phyloP scores from a whole-genome alignment of 2,329 filamentous ascomycete genomes.

The Colletotrichum falcatum region DNA sequence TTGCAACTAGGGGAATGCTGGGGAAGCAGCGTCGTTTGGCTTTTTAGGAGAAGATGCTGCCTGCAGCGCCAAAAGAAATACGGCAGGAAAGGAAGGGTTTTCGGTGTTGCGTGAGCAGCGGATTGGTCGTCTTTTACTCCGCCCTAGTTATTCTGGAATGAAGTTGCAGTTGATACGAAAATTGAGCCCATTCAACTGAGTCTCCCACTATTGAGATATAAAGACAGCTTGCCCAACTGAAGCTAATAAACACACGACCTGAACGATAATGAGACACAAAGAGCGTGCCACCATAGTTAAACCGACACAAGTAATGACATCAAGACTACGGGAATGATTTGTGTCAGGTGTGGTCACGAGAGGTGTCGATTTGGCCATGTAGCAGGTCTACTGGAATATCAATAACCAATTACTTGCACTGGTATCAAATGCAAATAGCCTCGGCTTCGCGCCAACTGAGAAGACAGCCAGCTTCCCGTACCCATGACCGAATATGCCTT shows the following conservation, averaged over 20 bases:
- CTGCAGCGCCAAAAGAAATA: too few species aligned
- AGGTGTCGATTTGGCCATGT: background rate
- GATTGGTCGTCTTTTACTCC: background rate
- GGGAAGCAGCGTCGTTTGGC: background rate
- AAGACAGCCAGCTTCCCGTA: background rate
- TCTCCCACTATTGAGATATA: background rate
- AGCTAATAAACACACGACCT: background rate
- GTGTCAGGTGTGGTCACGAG: background rate
- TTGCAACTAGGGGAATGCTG: background rate
- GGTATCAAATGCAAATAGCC: background rate
- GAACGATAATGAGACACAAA: background rate
- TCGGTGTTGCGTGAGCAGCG: background rate
- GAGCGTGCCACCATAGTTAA: background rate
- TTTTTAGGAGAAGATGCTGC: background rate
- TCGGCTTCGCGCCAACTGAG: background rate
- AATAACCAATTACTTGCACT: background rate
- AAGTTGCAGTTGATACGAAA: background rate
- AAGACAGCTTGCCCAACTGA: background rate
- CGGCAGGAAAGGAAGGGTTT: background rate
- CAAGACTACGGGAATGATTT: background rate
- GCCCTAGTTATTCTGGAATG: too few species aligned
- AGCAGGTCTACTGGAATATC: background rate
- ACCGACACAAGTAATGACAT: background rate
- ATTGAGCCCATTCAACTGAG: background rate
- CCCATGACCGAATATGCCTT: fast-evolving